Evolutionary conservation across 2,329 filamentous ascomycete genomes (phyloP).

Genomic region (Rugonectria rugulosa): DNA sequence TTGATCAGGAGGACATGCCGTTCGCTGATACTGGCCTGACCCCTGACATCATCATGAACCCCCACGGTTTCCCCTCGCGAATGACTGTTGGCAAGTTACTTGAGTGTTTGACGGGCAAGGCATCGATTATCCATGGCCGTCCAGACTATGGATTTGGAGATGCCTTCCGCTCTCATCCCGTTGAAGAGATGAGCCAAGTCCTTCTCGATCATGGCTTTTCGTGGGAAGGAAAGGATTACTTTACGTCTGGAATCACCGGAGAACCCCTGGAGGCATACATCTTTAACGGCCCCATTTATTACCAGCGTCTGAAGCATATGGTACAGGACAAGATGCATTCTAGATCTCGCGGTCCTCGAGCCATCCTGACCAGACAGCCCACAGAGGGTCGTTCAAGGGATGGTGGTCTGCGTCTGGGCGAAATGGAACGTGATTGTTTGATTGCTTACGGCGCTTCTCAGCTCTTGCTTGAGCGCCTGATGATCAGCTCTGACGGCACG

Average conservation of each 20-base stretch:
- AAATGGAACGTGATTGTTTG: constrained; percentile 98
- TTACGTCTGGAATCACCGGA: constrained; percentile 94
- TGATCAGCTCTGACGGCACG: constrained; percentile 92
- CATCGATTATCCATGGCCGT: constrained; percentile 83
- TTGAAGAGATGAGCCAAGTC: constrained; percentile 88
- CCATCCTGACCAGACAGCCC: constrained; percentile 92
- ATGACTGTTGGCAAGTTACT: constrained; percentile 99
- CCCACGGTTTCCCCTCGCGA: constrained; percentile 98
- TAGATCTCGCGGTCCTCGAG: constrained; percentile 85
- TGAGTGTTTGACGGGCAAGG: constrained; percentile 93
- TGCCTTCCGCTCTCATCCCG: constrained; percentile 81
- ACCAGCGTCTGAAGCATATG: constrained; percentile 99
- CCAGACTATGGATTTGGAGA: constrained; percentile 86
- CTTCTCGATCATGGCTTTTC: constrained; percentile 90
- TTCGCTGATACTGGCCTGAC: constrained; percentile 90
- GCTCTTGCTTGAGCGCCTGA: constrained; percentile 88
- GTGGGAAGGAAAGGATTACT: constrained; percentile 96
- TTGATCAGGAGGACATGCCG: constrained; percentile 95
- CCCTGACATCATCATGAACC: constrained; percentile 99
- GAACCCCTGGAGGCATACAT: constrained; percentile 95
- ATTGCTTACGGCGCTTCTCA: constrained; percentile 97
- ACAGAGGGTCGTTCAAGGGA: constrained; percentile 94
- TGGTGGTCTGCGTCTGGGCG: constrained; percentile 90
- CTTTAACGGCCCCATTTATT: constrained; percentile 99
- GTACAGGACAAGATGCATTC: constrained; percentile 99